Conservation (phyloP, 2,329 filamentous ascomycete species). For the Trichoderma guizhouense region DNA sequence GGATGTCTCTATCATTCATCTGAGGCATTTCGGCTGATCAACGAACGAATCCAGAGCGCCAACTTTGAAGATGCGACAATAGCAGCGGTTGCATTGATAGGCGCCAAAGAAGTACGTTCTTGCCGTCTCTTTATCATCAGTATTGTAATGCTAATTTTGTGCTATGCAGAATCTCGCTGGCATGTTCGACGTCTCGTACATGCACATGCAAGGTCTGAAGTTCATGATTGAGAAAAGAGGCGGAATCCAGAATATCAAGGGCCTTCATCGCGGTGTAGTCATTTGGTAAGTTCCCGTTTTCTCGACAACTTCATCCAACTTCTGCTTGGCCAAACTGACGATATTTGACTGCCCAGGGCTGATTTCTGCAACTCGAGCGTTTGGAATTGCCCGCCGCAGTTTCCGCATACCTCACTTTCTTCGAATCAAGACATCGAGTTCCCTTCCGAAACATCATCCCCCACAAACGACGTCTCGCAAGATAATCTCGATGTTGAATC, state of each 20-base stretch:
- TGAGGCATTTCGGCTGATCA: constrained; percentile 12
- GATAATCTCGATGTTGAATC: not conserved
- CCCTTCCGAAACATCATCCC: not conserved
- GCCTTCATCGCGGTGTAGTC: not conserved
- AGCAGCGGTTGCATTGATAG: constrained; percentile 1
- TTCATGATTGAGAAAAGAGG: not conserved
- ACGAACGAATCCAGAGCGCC: not conserved
- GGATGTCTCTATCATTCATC: constrained; percentile 9
- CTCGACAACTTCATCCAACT: rapidly evolving
- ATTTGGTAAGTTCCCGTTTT: not conserved
- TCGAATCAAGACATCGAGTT: not conserved
- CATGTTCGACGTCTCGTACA: constrained; percentile 6
- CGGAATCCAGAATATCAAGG: not conserved
- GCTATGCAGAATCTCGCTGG: not conserved
- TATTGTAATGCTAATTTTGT: not conserved
- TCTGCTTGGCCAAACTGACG: not conserved
- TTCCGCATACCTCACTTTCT: not conserved
- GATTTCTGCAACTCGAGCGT: constrained; percentile 13
- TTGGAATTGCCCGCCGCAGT: not conserved
- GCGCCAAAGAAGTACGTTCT: not conserved
- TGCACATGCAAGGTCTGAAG: constrained; percentile 11
- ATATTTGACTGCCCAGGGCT: not conserved
- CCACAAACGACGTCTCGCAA: not conserved
- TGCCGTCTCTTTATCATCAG: not conserved
- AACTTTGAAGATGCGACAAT: constrained; percentile 1